These are phyloP conservation scores for Corrigiola litoralis DNA, from an alignment of 179 eudicot species.

Conservation along the genomic window DNA sequence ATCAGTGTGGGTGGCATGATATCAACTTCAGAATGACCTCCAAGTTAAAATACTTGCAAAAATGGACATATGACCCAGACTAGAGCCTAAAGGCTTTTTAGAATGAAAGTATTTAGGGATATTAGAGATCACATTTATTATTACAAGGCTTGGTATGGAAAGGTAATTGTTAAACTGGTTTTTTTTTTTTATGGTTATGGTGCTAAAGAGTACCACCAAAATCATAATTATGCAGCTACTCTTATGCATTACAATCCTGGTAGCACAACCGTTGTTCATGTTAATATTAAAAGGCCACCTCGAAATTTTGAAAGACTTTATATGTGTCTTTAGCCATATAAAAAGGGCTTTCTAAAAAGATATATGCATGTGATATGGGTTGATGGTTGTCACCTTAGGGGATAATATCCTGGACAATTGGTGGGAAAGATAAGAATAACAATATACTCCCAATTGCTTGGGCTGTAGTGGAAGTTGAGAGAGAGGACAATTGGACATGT, in stretches of 20 bases:
- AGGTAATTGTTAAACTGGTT: no score
- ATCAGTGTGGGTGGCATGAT: no score
- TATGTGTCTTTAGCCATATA: background rate
- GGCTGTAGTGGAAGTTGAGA: background rate
- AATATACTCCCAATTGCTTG: background rate
- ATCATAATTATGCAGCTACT: background rate
- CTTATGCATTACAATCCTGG: background rate
- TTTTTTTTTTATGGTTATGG: no score
- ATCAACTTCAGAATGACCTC: no score
- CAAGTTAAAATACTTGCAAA: no score
- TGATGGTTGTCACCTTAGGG: constrained; percentile 8
- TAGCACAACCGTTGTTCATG: background rate
- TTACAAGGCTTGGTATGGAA: no score
- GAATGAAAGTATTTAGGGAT: no score
- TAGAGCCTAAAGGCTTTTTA: no score
- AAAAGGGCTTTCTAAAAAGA: background rate
- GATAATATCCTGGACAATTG: background rate
- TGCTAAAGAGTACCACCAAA: no score
- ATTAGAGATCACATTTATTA: no score
- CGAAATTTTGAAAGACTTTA: background rate
- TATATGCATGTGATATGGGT: background rate
- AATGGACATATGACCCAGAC: no score
- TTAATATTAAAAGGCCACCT: background rate
- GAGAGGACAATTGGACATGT: background rate
- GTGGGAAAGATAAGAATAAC: background rate